A percentile compares a stretch with the other conserved stretches of the same genome.
phyloP scores from a whole-genome alignment of 164 flowering plant species.

The Vitis riparia region DNA sequence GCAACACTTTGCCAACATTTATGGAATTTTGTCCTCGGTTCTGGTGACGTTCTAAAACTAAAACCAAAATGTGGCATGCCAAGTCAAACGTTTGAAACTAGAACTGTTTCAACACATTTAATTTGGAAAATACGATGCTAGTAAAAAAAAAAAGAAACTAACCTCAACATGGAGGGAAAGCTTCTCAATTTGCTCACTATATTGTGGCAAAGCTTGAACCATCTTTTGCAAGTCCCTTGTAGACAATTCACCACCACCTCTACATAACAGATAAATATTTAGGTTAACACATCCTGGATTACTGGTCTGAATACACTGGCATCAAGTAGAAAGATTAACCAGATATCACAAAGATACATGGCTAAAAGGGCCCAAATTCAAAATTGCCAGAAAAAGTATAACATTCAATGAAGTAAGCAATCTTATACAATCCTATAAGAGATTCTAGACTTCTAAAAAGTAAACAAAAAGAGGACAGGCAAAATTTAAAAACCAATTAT shows the following conservation, averaged over 20 bases:
- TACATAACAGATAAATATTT: slow-evolving; percentile 19
- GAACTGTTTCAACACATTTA: too few species aligned
- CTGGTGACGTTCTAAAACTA: too few species aligned
- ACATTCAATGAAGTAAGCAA: too few species aligned
- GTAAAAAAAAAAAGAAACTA: slow-evolving; percentile 25
- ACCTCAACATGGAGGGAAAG: slow-evolving; percentile 99
- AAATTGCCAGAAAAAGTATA: not conserved
- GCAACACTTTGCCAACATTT: too few species aligned
- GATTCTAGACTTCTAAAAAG: too few species aligned
- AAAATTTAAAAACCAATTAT: too few species aligned
- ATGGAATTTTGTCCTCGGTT: too few species aligned
- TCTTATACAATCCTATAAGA: not conserved
- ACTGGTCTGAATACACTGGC: not conserved
- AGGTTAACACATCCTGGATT: not conserved
- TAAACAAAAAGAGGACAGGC: too few species aligned
- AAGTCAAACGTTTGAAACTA: too few species aligned
- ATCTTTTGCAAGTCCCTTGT: slow-evolving; percentile 95
- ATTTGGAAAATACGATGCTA: not conserved
- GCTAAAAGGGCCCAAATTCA: not conserved
- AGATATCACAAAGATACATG: not conserved
- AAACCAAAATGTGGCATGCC: too few species aligned
- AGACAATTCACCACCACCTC: slow-evolving; percentile 90
- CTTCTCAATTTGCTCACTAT: slow-evolving; percentile 94
- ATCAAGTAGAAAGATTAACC: not conserved
- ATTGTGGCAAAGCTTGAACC: slow-evolving; percentile 99